Base-by-base conservation (phyloP, 2,329 filamentous ascomycete species). In the Zalaria obscura region DNA sequence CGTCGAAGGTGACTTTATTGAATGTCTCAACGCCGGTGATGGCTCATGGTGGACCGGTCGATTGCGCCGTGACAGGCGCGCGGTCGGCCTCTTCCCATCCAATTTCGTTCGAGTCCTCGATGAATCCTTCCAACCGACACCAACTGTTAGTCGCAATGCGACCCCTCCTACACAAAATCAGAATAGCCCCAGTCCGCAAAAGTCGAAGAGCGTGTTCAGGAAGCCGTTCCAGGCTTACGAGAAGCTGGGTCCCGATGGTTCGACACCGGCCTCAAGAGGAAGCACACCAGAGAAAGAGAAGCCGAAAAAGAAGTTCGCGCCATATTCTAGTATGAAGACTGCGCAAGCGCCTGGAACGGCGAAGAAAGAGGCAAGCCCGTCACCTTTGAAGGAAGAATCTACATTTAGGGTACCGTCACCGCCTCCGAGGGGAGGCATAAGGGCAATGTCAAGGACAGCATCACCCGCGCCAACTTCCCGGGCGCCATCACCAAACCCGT, bases 41-140 rank as follows among this genome's bases (percentile, higher is more conserved):
- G 91, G 91, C 40, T 88, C 85, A 37, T 98, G 91, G 91, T 98
- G 91, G 91, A 94, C 88, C 65, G 91, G 91, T 38, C 78, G 89
- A 48, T 66, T 98, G 57, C 84, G 80, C 57, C 78, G 91, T 52
- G 91, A 98, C 64, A 81, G 83, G 60, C 78, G 88, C 55, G 87
- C 89, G 55, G 80, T 95, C 54, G 91, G 91, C 41, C 70, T 91
- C 18, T 98, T 98, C 56, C 91, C 91, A 1, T 95, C 88, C 55
- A 98, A 98, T 65, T 98, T 98, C 57, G 91, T 98, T 57, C 77
- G 93, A 58, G 74, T 98, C 4, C 73, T 98, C 28, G 82, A 84
- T 42, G 78, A 91, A 45, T 76, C 78, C 58, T 96, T 93, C 59
- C 79, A 84, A 43, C 91, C 91, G 10, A 61, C 66, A 45, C 66